These are phyloP conservation scores for Phytomonas sp. DNA, from an alignment of 208 protist genomes.

Conservation along the genomic window DNA sequence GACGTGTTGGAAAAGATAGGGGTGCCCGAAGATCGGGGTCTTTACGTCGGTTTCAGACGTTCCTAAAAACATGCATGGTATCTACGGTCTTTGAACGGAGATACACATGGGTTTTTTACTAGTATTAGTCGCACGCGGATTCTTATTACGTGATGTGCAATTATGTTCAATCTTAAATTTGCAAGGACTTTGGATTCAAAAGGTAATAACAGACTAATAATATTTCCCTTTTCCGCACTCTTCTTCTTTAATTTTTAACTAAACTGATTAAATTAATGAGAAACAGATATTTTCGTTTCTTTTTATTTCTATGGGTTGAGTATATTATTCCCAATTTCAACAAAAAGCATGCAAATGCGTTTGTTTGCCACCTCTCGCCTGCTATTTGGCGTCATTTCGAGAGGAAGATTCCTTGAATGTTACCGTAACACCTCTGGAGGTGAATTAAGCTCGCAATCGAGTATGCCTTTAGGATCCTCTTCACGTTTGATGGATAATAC, in stretches of 20 bases:
- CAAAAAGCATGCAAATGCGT: background rate
- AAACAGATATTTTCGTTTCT: background rate
- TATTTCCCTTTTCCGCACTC: background rate
- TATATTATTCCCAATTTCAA: background rate
- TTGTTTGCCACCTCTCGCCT: background rate
- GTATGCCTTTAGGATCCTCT: background rate
- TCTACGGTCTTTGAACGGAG: background rate
- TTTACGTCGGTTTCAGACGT: slow-evolving; percentile 29
- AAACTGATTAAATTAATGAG: background rate
- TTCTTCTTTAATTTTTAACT: background rate
- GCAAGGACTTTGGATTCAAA: background rate
- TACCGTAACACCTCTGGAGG: background rate
- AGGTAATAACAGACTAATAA: background rate
- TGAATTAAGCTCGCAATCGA: background rate
- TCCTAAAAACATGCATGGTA: background rate
- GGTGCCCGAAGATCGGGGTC: slow-evolving; percentile 43
- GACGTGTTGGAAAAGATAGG: slow-evolving; percentile 54
- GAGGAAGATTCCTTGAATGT: background rate
- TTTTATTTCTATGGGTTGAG: background rate
- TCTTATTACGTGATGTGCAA: background rate
- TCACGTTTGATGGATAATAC: background rate
- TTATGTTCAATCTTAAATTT: background rate
- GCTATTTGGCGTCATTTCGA: background rate
- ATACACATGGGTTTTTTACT: background rate
- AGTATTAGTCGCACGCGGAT: background rate